Evolutionary conservation across 768 basidiomycete species (phyloP), one percentile per base, ranked within the genome.

Genomic region (Dacryopinax spathularia): DNA sequence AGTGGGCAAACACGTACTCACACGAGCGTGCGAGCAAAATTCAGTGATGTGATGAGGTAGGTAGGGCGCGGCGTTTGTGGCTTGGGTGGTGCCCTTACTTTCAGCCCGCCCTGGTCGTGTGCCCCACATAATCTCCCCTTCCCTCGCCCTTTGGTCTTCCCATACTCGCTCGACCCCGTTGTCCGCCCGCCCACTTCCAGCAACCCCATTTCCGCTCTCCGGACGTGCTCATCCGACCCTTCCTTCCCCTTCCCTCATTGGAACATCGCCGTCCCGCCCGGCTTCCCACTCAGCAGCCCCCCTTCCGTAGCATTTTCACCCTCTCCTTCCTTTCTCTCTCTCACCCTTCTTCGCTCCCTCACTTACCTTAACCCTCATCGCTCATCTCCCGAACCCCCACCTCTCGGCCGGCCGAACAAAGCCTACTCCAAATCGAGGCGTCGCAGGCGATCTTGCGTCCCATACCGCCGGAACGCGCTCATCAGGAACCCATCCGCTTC

Each of bases 281-380:
- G 9, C 25, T 56, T 31, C 48, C 48, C 20, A n/a, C n/a, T n/a
- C n/a, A n/a, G n/a, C n/a, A n/a, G n/a, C n/a, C 25, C 18, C 29
- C 48, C 48, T 56, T 56, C 29, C 48, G 25, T 18, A 22, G 18
- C 39, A 41, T 22, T 18, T 22, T 44, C n/a, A 9, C 43, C 43
- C 43, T 61, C 20, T 37, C 33, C 43, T 63, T 31, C 36, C 64
- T 60, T 44, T 60, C 62, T 48, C 34, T 61, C 34, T 48, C 56
- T 13, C 31, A 31, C 43, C 31, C 39, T 34, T 43, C 18, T 27
- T 33, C 60, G n/a, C 60, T 29, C 61, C 62, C 61, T 34, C 27
- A 63, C 62, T 33, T n/a, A 33, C 41, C 44, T 20, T n/a, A n/a
- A n/a, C 29, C 29, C 29, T 27, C 48, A 56, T 29, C 48, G 48